Base-by-base conservation (phyloP, 78 protist species). In the Dictyostelium capitatum region DNA sequence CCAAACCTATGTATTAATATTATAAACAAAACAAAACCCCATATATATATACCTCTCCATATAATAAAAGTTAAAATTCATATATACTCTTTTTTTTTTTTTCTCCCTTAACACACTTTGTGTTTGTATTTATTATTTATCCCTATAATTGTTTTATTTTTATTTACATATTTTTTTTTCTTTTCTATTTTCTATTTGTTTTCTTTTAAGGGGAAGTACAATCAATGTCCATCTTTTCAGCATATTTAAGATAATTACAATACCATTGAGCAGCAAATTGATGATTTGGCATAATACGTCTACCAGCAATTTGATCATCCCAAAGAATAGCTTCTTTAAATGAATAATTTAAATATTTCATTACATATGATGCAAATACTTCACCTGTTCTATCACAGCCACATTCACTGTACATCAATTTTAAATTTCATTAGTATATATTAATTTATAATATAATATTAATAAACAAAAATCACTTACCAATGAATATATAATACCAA, bases 361-460 rank as follows among this genome's bases (percentile, higher is more conserved):
- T 87, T 1, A 32, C 93, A 57, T 77, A 87, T 17, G 80, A 64
- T 6, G 93, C 93, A 59, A 77, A 59, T 9, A 87, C 43, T 37
- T 87, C 93, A 37, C 93, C 93, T 50, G 93, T 87, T 62, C 93
- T 80, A 77, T 87, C 83, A 32, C 84, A 77, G 51, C 83, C 84
- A 50, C 84, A 77, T n/a, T 77, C 83, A 64, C 65, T 75, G 14
- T 43, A 20, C 6, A 2, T 37, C 43, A 37, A 37, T 37, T 37
- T n/a, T 57, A 28, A 11, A 11, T 64, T 2, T 11, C 3, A 7
- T 57, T 57, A 57, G 8, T n/a, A 20, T 57, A 57, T n/a, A 20
- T 20, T 6, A 20, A 56, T 20, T 56, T 20, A 7, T 57, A n/a
- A 12, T 57, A 8, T 28, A 30, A 28, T 64, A 64, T 1, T 64